Conservation (phyloP, 2,329 filamentous ascomycete genomes). For the Aspergillus udagawae region DNA sequence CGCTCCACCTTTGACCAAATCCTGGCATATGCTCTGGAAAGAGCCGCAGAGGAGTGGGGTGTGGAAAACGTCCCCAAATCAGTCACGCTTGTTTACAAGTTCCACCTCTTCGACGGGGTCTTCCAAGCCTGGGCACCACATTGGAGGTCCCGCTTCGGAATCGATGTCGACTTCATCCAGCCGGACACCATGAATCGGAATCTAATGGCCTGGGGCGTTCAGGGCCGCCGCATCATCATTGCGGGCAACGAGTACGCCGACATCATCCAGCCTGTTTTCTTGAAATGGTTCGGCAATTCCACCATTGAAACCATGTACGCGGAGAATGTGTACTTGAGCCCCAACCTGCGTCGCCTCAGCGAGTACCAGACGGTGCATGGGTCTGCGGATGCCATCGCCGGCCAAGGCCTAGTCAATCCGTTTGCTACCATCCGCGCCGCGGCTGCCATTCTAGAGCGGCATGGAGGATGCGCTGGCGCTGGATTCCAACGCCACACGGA, state of each 20-base stretch:
- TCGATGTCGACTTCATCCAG: constrained; percentile 1
- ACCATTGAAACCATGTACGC: constrained; percentile 1
- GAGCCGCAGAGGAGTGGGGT: not conserved
- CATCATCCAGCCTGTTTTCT: constrained; percentile 2
- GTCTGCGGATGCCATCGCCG: not conserved
- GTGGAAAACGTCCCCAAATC: not conserved
- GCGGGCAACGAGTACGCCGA: constrained; percentile 5
- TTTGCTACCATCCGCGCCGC: not conserved
- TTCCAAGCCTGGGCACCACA: constrained; percentile 2
- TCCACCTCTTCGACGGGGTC: constrained; percentile 3
- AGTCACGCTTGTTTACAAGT: constrained; percentile 2
- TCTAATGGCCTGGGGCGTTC: not conserved
- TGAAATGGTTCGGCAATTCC: constrained; percentile 1
- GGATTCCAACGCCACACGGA: not conserved
- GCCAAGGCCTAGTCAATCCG: not conserved
- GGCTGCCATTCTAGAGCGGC: constrained; percentile 2
- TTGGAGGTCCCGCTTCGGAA: not conserved
- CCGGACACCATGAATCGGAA: constrained; percentile 2
- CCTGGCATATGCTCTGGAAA: not conserved
- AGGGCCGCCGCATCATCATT: not conserved
- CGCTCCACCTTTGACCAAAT: not conserved
- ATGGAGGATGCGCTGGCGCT: not conserved
- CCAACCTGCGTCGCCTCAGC: not conserved
- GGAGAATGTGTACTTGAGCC: constrained; percentile 1
- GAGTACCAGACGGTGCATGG: constrained; percentile 4